A percentile compares a stretch with the other conserved stretches of the same genome.
Evolutionary conservation across 768 basidiomycete genomes (phyloP).

Genomic region (Trametes meyenii): DNA sequence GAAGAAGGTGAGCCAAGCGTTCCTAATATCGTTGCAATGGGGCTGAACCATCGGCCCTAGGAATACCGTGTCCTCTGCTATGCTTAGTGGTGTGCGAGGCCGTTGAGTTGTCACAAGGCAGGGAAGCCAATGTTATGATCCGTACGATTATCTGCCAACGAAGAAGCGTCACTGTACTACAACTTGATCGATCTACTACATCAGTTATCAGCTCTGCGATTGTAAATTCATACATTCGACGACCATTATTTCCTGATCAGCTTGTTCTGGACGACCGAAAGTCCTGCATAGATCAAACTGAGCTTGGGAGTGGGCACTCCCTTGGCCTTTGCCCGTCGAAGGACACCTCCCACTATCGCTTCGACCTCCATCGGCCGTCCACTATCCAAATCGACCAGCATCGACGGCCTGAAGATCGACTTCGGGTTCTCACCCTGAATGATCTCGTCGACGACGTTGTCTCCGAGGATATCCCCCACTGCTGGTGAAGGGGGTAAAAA

Average conservation of each 20-base stretch:
- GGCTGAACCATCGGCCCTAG: constrained; percentile 26
- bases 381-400: constrained; percentile 42
- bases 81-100: constrained; percentile 15
- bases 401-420: constrained; percentile 38
- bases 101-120: neutral
- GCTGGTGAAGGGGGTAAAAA: constrained; percentile 15
- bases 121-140: neutral
- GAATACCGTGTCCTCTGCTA: constrained; percentile 48
- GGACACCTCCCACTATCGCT: constrained; percentile 37
- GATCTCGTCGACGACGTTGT: constrained; percentile 29
- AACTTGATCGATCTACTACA: neutral
- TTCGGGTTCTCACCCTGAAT: constrained; percentile 29
- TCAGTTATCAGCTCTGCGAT: neutral
- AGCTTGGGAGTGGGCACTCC: constrained; percentile 24
- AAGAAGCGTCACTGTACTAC: neutral
- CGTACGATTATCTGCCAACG: neutral
- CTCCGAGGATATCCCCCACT: constrained; percentile 27
- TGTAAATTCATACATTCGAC: neutral
- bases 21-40: neutral
- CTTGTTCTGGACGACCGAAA: constrained; percentile 26
- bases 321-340: constrained; percentile 22
- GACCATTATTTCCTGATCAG: constrained; percentile 6
- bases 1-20: constrained; percentile 43
- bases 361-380: constrained; percentile 43
- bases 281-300: constrained; percentile 27